A percentile compares a stretch with the other conserved stretches of the same genome.
Evolutionary conservation across 2,329 filamentous ascomycete genomes (phyloP).

Genomic region (Onygena corvina): DNA sequence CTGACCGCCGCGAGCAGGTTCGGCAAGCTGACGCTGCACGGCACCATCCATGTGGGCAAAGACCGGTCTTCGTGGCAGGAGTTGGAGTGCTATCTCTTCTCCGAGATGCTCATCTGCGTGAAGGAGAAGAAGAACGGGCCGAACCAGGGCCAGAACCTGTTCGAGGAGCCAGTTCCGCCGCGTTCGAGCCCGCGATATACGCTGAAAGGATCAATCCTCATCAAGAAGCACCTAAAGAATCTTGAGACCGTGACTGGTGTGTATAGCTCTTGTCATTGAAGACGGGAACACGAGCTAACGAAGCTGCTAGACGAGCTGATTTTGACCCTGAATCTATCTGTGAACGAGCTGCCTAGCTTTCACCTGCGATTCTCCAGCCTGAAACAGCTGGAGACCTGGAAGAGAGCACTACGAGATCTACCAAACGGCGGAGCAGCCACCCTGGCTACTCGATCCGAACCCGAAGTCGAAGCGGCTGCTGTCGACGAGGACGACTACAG

Average conservation of each 20-base stretch:
- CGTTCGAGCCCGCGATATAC: conserved; percentile 66
- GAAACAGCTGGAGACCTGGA: conserved; percentile 79
- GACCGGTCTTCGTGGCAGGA: conserved; percentile 96
- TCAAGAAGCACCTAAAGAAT: conserved; percentile 93
- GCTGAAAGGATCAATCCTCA: conserved; percentile 91
- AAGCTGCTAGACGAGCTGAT: conserved; percentile 56
- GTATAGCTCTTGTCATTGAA: neutral
- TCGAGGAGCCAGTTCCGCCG: conserved; percentile 46
- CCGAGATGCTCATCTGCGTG: conserved; percentile 98
- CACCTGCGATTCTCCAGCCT: conserved; percentile 79
- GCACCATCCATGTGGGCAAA: conserved; percentile 84
- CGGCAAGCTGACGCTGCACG: conserved; percentile 80
- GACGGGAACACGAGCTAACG: neutral
- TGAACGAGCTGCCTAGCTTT: conserved; percentile 84
- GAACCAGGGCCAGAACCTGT: conserved; percentile 45
- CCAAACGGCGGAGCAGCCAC: conserved; percentile 60
- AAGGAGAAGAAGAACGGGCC: conserved; percentile 74
- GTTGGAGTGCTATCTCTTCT: conserved; percentile 90
- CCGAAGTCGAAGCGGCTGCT: conserved; percentile 67
- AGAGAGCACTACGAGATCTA: conserved; percentile 72
- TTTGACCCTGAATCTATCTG: conserved; percentile 79
- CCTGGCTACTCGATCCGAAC: conserved; percentile 52
- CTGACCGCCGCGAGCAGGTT: conserved; percentile 47
- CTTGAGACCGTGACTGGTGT: conserved; percentile 53
- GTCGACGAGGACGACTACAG: conserved; percentile 81